These are phyloP conservation scores for Penicillium robsamsonii DNA, from an alignment of 495 filamentous ascomycete species.

Conservation along the genomic window DNA sequence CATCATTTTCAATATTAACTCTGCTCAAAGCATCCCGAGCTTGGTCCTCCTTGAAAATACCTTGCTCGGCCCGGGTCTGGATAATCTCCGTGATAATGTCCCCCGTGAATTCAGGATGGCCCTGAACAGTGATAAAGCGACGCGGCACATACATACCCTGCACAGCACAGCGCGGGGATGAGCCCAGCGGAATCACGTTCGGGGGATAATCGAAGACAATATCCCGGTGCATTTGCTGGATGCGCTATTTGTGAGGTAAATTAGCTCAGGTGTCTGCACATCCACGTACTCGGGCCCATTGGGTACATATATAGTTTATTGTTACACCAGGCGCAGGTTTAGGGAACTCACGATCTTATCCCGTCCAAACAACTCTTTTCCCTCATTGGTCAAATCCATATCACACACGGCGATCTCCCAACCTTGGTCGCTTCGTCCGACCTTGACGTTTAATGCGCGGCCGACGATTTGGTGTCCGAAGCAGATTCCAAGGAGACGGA, in stretches of 20 bases:
- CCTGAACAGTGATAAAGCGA: constrained; percentile 76
- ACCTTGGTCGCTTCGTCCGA: constrained; percentile 63
- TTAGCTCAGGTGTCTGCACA: constrained; percentile 5
- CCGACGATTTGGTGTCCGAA: constrained; percentile 92
- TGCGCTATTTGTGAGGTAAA: constrained; percentile 46
- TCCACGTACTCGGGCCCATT: not conserved
- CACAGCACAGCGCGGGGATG: constrained; percentile 63
- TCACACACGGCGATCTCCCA: constrained; percentile 82
- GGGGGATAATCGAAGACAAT: constrained; percentile 65
- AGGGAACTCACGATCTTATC: constrained; percentile 60
- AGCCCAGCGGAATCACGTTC: constrained; percentile 61
- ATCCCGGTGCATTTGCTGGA: constrained; percentile 91
- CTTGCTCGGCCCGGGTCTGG: constrained; percentile 52
- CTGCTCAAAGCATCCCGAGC: constrained; percentile 65
- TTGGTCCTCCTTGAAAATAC: constrained; percentile 63
- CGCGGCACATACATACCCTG: constrained; percentile 77
- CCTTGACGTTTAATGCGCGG: constrained; percentile 66
- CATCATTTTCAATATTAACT: constrained; percentile 69
- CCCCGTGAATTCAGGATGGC: constrained; percentile 83
- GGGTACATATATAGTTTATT: not conserved
- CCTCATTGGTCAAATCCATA: constrained; percentile 65
- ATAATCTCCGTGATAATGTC: constrained; percentile 74
- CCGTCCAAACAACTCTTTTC: constrained; percentile 68
- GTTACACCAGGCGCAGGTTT: constrained; percentile 1
- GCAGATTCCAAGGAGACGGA: constrained; percentile 77